Percentiles rank a stretch among this genome's conserved stretches.
These are phyloP conservation scores for Cicer yamashitae DNA, from an alignment of 306 rosid species.

Conservation along the genomic window DNA sequence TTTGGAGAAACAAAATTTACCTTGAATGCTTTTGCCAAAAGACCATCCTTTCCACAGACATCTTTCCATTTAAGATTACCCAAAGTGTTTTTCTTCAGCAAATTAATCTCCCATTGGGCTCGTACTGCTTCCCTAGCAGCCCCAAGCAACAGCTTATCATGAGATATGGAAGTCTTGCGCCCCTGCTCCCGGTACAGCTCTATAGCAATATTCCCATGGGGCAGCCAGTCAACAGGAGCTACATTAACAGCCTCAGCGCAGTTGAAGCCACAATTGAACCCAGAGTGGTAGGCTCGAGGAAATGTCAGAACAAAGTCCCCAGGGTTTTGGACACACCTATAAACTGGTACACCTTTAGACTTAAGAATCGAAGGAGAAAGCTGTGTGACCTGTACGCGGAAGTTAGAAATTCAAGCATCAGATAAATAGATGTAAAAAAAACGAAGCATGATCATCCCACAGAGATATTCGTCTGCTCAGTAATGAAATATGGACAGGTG, in stretches of 20 bases:
- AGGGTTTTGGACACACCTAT: constrained; percentile 91
- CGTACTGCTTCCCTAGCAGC: constrained; percentile 98
- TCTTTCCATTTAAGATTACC: constrained; percentile 85
- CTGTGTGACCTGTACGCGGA: constrained; percentile 82
- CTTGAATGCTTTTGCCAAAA: constrained; percentile 81
- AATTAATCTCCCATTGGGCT: constrained; percentile 96
- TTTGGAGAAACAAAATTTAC: constrained; percentile 55
- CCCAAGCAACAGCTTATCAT: constrained; percentile 93
- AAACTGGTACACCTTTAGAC: constrained; percentile 94
- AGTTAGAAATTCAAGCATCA: constrained; percentile 41
- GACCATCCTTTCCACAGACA: constrained; percentile 89
- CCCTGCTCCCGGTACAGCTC: constrained; percentile 82
- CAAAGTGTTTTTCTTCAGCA: constrained; percentile 74
- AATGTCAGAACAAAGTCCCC: constrained; percentile 98
- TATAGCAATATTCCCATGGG: constrained; percentile 94
- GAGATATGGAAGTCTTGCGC: constrained; percentile 96
- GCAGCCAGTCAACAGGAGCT: constrained; percentile 99
- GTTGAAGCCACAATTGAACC: constrained; percentile 98
- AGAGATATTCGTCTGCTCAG: constrained; percentile 12
- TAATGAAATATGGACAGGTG: constrained; percentile 18
- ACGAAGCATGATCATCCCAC: constrained; percentile 33
- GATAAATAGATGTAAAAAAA: constrained; percentile 31
- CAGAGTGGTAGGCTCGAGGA: constrained; percentile 98
- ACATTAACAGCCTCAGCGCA: constrained; percentile 99
- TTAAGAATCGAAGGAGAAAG: constrained; percentile 92